Conservation (phyloP, 805 yeast species). For the Myxozyma geophila region DNA sequence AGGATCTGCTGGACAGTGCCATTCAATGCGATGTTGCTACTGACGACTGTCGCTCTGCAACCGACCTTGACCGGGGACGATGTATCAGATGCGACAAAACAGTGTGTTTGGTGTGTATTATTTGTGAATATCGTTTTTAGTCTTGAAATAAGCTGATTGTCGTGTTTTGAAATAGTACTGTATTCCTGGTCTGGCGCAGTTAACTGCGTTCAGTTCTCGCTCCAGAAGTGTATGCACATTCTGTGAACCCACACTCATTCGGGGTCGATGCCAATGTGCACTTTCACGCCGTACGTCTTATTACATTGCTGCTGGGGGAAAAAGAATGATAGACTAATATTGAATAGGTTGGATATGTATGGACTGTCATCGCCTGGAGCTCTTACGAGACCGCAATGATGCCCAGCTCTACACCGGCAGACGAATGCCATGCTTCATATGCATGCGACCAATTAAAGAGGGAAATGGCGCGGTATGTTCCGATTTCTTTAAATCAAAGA, state of each 20-base stretch:
- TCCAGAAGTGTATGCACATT: conserved; percentile 19
- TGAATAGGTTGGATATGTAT: conserved; percentile 32
- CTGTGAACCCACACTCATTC: conserved; percentile 20
- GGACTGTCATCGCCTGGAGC: conserved; percentile 25
- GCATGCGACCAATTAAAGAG: conserved; percentile 18
- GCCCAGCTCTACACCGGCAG: not conserved
- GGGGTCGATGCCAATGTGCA: conserved; percentile 26
- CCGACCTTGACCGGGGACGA: conserved; percentile 3
- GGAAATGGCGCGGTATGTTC: not conserved
- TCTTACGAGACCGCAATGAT: conserved; percentile 14
- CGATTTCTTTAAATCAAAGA: not conserved
- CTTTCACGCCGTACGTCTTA: conserved; percentile 10
- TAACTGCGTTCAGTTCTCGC: conserved; percentile 14
- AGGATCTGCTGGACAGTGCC: conserved; percentile 14
- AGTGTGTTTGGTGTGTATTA: conserved; percentile 9
- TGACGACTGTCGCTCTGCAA: conserved; percentile 12
- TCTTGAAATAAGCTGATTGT: not conserved
- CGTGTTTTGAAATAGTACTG: conserved; percentile 14
- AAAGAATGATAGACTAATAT: not conserved
- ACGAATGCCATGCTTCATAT: conserved; percentile 14
- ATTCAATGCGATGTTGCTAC: conserved; percentile 31
- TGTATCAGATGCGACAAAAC: conserved; percentile 18
- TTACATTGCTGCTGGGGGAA: not conserved
- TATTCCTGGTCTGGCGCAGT: conserved; percentile 14
- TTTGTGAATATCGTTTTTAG: not conserved